Evolutionary conservation across 2,329 filamentous ascomycete species (phyloP).

Genomic region (Fusarium miscanthi): DNA sequence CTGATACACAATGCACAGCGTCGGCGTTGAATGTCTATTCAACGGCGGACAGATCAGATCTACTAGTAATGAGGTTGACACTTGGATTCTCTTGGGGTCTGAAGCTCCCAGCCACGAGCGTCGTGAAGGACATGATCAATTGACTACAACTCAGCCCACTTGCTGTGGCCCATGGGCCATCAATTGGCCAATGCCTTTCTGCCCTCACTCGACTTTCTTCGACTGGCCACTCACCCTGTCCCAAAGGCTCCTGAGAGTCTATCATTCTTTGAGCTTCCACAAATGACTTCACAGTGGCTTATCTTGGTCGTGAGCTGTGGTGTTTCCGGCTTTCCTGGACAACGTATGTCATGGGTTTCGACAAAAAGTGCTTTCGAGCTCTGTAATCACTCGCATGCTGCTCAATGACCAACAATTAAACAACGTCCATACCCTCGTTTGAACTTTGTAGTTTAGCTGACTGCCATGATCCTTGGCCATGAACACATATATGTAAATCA

Average conservation of each 20-base stretch:
- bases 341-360: neutral
- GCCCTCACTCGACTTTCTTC: conserved; percentile 13
- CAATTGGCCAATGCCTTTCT: conserved; percentile 40
- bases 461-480: conserved; percentile 23
- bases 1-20: conserved; percentile 24
- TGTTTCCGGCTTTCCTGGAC: neutral
- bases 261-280: conserved; percentile 16
- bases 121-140: conserved; percentile 25
- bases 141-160: conserved; percentile 38
- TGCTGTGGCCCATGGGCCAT: conserved; percentile 25
- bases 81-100: conserved; percentile 27
- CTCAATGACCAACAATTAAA: conserved; percentile 16
- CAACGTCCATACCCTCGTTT: conserved; percentile 7
- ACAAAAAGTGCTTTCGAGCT: conserved; percentile 1
- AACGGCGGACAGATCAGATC: conserved; percentile 21
- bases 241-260: conserved; percentile 11
- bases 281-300: conserved; percentile 12
- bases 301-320: neutral
- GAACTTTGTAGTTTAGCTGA: conserved; percentile 11
- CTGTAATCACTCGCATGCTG: neutral
- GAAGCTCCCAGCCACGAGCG: conserved; percentile 39
- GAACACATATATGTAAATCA: conserved; percentile 37
- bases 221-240: conserved; percentile 15
- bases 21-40: conserved; percentile 11
- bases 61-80: conserved; percentile 23